phyloP scores from a whole-genome alignment of 768 basidiomycete species.

The Tulasnella calospora region DNA sequence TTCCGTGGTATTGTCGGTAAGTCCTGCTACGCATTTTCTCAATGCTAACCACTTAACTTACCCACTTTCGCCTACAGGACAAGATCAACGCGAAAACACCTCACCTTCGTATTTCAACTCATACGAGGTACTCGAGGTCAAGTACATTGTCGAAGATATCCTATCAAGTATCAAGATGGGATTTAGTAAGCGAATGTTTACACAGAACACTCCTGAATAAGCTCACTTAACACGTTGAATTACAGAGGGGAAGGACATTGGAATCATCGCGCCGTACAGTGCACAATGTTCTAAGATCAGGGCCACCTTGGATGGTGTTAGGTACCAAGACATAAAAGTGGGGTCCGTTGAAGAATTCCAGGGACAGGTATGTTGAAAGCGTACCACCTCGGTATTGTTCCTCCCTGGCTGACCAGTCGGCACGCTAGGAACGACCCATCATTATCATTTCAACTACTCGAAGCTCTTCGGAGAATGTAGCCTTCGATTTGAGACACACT shows the following conservation, averaged over 20 bases:
- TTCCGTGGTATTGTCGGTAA: slow-evolving; percentile 35
- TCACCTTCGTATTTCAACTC: slow-evolving; percentile 27
- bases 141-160: slow-evolving; percentile 40
- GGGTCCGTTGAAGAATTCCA: slow-evolving; percentile 22
- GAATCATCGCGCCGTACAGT: slow-evolving; percentile 16
- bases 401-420: not conserved
- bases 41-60: not conserved
- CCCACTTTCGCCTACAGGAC: not conserved
- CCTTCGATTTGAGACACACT: slow-evolving; percentile 16
- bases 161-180: slow-evolving; percentile 7
- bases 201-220: not conserved
- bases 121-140: slow-evolving; percentile 30
- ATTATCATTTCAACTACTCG: slow-evolving; percentile 31
- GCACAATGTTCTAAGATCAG: slow-evolving; percentile 18
- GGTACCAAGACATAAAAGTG: slow-evolving; percentile 11
- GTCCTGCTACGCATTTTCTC: not conserved
- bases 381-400: slow-evolving; percentile 9
- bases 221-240: not conserved
- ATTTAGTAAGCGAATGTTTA: not conserved
- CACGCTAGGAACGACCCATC: slow-evolving; percentile 25
- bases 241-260: slow-evolving; percentile 11
- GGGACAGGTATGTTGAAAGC: slow-evolving; percentile 6
- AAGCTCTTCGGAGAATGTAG: slow-evolving; percentile 14
- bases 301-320: not conserved
- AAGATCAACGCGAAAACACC: slow-evolving; percentile 18